Evolutionary conservation across 73 alveolate species (phyloP), one percentile per base, ranked within the genome.

Genomic region (Paramecium caudatum): DNA sequence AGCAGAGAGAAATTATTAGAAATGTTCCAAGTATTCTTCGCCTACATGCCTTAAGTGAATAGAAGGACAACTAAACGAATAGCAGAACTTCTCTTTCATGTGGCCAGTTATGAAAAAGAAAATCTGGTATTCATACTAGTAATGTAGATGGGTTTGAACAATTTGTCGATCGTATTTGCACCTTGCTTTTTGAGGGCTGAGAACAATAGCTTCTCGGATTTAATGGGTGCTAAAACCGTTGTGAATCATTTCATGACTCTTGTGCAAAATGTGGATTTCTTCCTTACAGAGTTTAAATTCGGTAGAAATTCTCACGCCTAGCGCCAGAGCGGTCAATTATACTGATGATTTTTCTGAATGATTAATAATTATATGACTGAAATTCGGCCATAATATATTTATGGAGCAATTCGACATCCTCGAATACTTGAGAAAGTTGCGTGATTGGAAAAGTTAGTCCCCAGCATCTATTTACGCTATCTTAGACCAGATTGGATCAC

Each of bases 171-270:
- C 7, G 88, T 74, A 27, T 74, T 74, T 45, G 47, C 88, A 4
- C 88, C 88, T 21, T 74, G 88, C 32, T 74, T 74, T 10, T 41
- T 74, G 15, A 74, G 88, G 32, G 32, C 88, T 16, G 88, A 74
- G 21, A 0, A 16, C n/a, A 13, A 19, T 21, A 27, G 32, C 19
- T 41, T 74, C 8, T 17, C 62, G 6, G 88, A 74, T 45, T 5
- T 74, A 2, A 6, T 5, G 1, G 88, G 88, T 3, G 62, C 88
- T 4, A 43, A 8, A 39, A 41, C 10, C 7, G 88, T 74, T 74
- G 88, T 43, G 36, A 45, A 74, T 27, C 65, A 74, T 12, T 74
- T 74, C 55, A 27, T 36, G n/a, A 21, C 25, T 23, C 45, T 74
- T 0, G 47, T 74, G 16, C 32, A 74, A 25, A 74, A 74, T 45